These are phyloP conservation scores for Pythium rhizo-oryzae DNA, from an alignment of 352 stramenopile species.

Conservation along the genomic window DNA sequence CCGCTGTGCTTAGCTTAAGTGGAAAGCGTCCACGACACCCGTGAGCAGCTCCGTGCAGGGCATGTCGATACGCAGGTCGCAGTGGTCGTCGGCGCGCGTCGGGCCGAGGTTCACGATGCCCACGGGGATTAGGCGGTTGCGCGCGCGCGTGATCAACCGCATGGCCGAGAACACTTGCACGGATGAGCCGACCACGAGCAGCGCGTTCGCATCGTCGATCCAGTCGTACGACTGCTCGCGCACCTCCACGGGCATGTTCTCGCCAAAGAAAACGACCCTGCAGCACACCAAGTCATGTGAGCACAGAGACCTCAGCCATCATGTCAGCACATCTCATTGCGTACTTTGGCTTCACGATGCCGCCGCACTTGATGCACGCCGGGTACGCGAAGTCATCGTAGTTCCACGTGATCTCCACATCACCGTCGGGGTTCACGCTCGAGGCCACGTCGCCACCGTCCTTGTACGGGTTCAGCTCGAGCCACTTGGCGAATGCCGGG, in stretches of 20 bases:
- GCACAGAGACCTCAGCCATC: no score
- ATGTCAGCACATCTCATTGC: no score
- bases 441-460: slow-evolving; percentile 64
- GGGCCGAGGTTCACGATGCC: slow-evolving; percentile 89
- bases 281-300: neutral
- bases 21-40: slow-evolving; percentile 34
- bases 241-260: slow-evolving; percentile 88
- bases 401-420: slow-evolving; percentile 90
- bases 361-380: slow-evolving; percentile 70
- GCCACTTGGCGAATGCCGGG: slow-evolving; percentile 53
- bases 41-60: slow-evolving; percentile 58
- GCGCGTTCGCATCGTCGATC: slow-evolving; percentile 82
- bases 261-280: slow-evolving; percentile 97
- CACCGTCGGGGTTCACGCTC: slow-evolving; percentile 93
- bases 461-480: slow-evolving; percentile 33
- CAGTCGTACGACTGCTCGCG: slow-evolving; percentile 68
- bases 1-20: neutral
- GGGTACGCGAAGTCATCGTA: slow-evolving; percentile 86
- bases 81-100: slow-evolving; percentile 85
- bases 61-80: slow-evolving; percentile 71
- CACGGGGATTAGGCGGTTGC: slow-evolving; percentile 62
- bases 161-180: slow-evolving; percentile 95
- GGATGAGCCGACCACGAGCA: slow-evolving; percentile 94
- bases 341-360: slow-evolving; percentile 82
- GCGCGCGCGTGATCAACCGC: slow-evolving; percentile 88